phyloP scores from a whole-genome alignment of 306 rosid species.

The Mimosa pudica region DNA sequence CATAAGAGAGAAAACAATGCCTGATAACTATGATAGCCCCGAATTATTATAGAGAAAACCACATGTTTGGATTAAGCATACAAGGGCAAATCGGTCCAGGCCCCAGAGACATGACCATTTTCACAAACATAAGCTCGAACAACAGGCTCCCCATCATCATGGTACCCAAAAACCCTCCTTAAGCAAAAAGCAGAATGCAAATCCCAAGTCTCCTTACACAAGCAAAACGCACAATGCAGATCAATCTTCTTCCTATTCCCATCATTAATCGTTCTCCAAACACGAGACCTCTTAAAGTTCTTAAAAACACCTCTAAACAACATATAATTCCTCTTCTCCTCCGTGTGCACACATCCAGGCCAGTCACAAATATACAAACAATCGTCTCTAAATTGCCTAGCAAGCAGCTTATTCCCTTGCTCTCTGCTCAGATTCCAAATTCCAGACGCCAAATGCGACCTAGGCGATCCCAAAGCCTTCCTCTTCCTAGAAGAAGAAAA shows the following conservation, averaged over 20 bases:
- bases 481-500: conserved; percentile 42
- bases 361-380: conserved; percentile 78
- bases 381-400: conserved; percentile 80
- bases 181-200: conserved; percentile 86
- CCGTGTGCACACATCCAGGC: conserved; percentile 90
- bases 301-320: conserved; percentile 83
- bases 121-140: conserved; percentile 94
- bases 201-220: conserved; percentile 78
- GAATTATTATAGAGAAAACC: not conserved
- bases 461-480: conserved; percentile 44
- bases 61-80: conserved; percentile 40
- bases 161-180: conserved; percentile 72
- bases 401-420: conserved; percentile 78
- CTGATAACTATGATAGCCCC: not conserved
- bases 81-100: conserved; percentile 92
- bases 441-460: conserved; percentile 81
- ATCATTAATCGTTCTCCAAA: conserved; percentile 82
- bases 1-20: not conserved
- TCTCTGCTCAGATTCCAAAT: conserved; percentile 79
- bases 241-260: conserved; percentile 61
- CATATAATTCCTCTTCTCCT: conserved; percentile 80
- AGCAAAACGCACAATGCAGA: conserved; percentile 76
- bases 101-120: conserved; percentile 96
- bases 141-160: conserved; percentile 93
- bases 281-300: conserved; percentile 75